Base-by-base conservation (phyloP, 1,284 basidiomycete genomes). In the Tremellales sp. region DNA sequence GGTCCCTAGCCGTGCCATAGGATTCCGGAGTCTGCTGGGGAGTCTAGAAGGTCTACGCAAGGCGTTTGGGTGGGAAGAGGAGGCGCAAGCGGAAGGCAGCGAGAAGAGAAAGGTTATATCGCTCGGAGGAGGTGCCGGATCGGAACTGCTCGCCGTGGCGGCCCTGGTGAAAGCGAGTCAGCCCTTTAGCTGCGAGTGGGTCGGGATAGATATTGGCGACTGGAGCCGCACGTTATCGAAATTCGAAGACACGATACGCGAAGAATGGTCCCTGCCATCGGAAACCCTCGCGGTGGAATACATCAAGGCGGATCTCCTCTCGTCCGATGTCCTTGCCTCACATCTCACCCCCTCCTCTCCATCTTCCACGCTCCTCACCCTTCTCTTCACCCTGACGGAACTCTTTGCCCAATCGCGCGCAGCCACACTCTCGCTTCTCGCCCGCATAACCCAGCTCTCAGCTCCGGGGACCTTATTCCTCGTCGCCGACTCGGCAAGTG, bases 361-460 rank as follows among this genome's bases (percentile, higher is more conserved):
- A 16, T 31, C 27, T 29, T 25, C 34, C 19, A 31, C 54, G 19
- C 57, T 74, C 33, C 65, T 72, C 47, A 74, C 74, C 16, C 56
- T 74, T 48, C 60, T 75, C 47, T 75, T 73, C 65, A 74, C 74
- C 7, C 64, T 74, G 10, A 66, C 71, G 41, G 74, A 75, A 51
- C 68, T 75, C 28, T 61, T 75, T 40, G 45, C 69, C 8, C 67
- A 74, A 58, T 71, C 68, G 8, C 67, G 72, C 21, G 39, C 69
- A 35, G 46, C 58, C 24, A 71, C 76, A 24, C 41, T 76, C 51
- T 52, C 57, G n/a, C 53, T 74, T 40, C 60, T 75, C 4, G 46
- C 61, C 27, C 40, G 60, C 26, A 41, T 77, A 27, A 60, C 74
- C 31, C 25, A 60, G 16, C 32, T 57, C 33, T 51, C 69, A 33